Conservation (phyloP, 306 rosid species). For the Quercus glauca region DNA sequence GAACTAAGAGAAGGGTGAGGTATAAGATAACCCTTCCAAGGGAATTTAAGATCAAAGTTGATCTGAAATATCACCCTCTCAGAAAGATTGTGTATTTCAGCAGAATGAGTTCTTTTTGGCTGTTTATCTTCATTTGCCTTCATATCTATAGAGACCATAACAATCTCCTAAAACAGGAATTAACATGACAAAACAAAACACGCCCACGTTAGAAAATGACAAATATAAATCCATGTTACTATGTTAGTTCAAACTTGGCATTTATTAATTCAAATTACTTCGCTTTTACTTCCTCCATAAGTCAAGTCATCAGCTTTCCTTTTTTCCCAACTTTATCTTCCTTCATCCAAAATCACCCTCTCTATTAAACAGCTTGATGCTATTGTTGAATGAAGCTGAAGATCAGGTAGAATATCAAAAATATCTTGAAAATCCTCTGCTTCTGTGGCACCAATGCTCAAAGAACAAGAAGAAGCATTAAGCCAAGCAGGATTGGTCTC, state of each 20-base stretch:
- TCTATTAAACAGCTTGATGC: neutral
- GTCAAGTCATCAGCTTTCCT: neutral
- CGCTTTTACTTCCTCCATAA: neutral
- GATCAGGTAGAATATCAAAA: neutral
- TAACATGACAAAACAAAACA: neutral
- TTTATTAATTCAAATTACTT: neutral
- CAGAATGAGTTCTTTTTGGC: neutral
- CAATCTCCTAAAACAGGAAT: neutral
- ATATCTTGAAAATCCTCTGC: neutral
- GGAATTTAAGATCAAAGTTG: neutral
- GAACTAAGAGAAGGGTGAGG: neutral
- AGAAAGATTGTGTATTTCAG: constrained; percentile 10
- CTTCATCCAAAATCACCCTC: neutral
- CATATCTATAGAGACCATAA: neutral
- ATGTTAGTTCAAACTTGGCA: neutral
- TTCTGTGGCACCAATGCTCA: neutral
- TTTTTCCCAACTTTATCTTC: no score
- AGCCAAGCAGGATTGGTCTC: neutral
- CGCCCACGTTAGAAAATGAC: neutral
- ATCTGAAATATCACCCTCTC: constrained; percentile 3
- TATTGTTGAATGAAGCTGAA: neutral
- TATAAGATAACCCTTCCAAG: neutral
- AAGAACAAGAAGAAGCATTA: neutral
- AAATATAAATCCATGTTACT: neutral
- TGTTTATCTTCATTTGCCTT: neutral